A percentile compares a stretch with the other conserved stretches of the same genome.
Conservation (phyloP, 1,284 basidiomycete genomes). For the Stereum hirsutum region DNA sequence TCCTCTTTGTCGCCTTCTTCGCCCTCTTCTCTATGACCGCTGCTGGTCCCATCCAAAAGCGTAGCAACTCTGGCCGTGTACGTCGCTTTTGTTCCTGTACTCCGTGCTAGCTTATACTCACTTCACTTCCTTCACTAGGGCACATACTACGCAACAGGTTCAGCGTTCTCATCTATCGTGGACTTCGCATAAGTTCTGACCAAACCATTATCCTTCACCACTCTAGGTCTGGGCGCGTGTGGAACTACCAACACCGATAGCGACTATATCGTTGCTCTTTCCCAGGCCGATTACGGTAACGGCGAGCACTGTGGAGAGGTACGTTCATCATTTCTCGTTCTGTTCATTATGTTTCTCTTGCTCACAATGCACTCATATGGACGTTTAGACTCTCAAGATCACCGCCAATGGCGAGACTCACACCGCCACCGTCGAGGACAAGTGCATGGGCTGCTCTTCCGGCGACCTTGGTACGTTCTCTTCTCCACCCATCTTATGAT, state of each 20-base stretch:
- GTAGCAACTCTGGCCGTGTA: constrained; percentile 4
- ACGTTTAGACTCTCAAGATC: constrained; percentile 10
- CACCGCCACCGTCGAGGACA: constrained; percentile 13
- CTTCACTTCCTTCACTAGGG: constrained; percentile 12
- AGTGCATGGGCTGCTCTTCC: constrained; percentile 14
- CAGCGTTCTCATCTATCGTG: too few species aligned
- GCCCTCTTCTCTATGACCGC: constrained; percentile 1
- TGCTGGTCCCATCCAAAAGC: constrained; percentile 2
- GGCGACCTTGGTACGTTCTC: constrained; percentile 14
- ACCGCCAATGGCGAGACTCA: constrained; percentile 15
- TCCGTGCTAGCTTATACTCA: neutral
- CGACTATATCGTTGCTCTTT: constrained; percentile 26
- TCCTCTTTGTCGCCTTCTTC: constrained; percentile 1
- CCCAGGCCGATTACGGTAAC: constrained; percentile 12
- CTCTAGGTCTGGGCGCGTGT: constrained; percentile 25
- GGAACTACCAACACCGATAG: constrained; percentile 21
- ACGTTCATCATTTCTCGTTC: neutral
- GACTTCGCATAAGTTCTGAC: too few species aligned
- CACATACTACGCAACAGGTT: constrained; percentile 21
- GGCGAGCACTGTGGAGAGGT: constrained; percentile 19
- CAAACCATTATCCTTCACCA: too few species aligned
- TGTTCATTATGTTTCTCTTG: neutral
- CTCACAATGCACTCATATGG: too few species aligned
- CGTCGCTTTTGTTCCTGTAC: neutral
- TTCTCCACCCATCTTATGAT: neutral